Conservation (phyloP, 768 basidiomycete species). For the Xerocomellus dryophilus region DNA sequence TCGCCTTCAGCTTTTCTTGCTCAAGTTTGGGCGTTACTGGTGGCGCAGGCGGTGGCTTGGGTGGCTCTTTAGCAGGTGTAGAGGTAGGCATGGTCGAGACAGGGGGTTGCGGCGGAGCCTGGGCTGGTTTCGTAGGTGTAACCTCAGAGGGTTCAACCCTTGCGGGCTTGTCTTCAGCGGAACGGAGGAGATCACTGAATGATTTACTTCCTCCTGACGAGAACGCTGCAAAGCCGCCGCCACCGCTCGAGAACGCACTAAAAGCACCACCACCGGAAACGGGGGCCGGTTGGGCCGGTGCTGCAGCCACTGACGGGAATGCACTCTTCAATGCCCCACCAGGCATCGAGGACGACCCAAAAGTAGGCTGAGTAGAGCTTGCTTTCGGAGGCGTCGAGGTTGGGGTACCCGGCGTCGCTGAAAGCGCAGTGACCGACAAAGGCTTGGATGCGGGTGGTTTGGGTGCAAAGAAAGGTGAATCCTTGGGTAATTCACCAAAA, state of each 20-base stretch:
- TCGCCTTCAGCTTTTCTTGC: neutral
- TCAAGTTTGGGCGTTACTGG: neutral
- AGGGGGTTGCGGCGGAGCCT: neutral
- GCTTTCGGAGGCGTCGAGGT: constrained; percentile 24
- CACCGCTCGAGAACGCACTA: constrained; percentile 27
- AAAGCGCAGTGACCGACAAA: constrained; percentile 39
- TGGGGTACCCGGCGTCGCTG: constrained; percentile 13
- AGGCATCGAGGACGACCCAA: constrained; percentile 39
- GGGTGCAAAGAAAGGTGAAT: constrained; percentile 56
- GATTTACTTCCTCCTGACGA: constrained; percentile 46
- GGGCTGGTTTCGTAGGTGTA: constrained; percentile 7
- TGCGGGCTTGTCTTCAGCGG: constrained; percentile 28
- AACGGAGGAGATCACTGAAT: constrained; percentile 60
- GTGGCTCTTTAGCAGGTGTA: constrained; percentile 14
- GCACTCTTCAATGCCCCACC: constrained; percentile 19
- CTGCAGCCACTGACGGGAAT: constrained; percentile 10
- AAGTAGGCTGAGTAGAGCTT: constrained; percentile 29
- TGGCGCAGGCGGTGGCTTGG: neutral
- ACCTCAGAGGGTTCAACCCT: constrained; percentile 19
- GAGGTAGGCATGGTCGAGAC: constrained; percentile 6
- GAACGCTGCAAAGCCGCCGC: constrained; percentile 53
- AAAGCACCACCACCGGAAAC: constrained; percentile 24
- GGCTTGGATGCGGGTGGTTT: constrained; percentile 30
- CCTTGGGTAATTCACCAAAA: constrained; percentile 35
- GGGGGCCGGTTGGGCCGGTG: constrained; percentile 12